A percentile compares a stretch with the other conserved stretches of the same genome.
These are phyloP conservation scores for Spergularia marina DNA, from an alignment of 148 eudicot species.

Conservation along the genomic window DNA sequence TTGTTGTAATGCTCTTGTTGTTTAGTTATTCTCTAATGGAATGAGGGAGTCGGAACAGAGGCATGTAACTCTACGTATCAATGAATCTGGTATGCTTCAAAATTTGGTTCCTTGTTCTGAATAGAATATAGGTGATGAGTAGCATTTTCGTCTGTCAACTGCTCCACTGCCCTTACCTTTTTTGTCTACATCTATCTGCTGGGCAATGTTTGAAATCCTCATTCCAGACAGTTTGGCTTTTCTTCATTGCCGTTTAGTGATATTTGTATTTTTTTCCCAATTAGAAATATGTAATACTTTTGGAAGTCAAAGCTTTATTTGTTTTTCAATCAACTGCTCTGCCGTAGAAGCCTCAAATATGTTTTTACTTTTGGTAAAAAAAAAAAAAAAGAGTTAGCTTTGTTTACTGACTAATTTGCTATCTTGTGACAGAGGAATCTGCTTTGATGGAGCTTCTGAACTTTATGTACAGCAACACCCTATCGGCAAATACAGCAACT, in stretches of 20 bases:
- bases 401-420: neutral
- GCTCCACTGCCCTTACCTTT: neutral
- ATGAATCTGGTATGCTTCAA: conserved; percentile 69
- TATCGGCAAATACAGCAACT: conserved; percentile 52
- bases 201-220: neutral
- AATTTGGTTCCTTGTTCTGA: conserved; percentile 5
- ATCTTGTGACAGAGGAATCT: conserved; percentile 63
- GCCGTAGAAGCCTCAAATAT: neutral
- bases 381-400: neutral
- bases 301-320: neutral
- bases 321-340: neutral
- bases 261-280: no score
- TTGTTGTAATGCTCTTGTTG: conserved; percentile 13
- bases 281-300: no score
- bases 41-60: conserved; percentile 98
- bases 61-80: conserved; percentile 84
- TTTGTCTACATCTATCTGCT: neutral
- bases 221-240: neutral
- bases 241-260: neutral
- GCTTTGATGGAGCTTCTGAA: conserved; percentile 80
- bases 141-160: neutral
- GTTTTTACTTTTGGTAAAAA: neutral
- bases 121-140: neutral
- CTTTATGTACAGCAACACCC: conserved; percentile 69
- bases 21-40: conserved; percentile 92